Base-by-base conservation (phyloP, 2,329 filamentous ascomycete genomes). In the Eurotiales sp. region DNA sequence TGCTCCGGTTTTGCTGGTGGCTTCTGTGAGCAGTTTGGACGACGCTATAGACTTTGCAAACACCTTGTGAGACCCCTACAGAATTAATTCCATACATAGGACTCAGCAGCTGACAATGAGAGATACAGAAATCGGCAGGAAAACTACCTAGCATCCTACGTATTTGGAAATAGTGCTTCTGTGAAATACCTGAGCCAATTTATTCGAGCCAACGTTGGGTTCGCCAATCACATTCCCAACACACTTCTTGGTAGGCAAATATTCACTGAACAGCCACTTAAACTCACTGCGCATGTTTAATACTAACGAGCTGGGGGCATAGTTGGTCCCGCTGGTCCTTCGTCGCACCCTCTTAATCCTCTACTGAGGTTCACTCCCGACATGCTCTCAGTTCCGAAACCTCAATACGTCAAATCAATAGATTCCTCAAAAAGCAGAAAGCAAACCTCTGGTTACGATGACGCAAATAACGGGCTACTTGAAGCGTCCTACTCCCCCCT, bases 141-240 rank as follows among this genome's bases (percentile, higher is more conserved):
- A 14, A 3, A n/a, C 11, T 22, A 42, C 39, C 63, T 75, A 0
- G 77, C 77, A n/a, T n/a, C n/a, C n/a, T 15, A 70, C 74, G 2
- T 83, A 55, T 84, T 82, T 60, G 74, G 75, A 7, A 67, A 67
- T 19, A 68, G 75, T 0, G 55, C 68, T 2, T 66, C 76, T 2
- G 78, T 75, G 14, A 85, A 84, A 61, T 85, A 84, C 55, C 69
- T 85, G 4, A 71, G 73, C 6, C 79, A 85, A 56, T 83, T 80
- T 61, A 67, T 84, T 30, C 59, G 71, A 7, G 69, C 79, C 2
- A 66, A 76, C 12, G 60, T 75, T 0, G 75, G 77, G 0, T 79
- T 77, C 59, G 67, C 80, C 49, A 85, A 85, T 61, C 77, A 82
- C 49, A 72, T 85, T 8, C 82, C 82, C 0, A 55, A 67, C 2